Percentiles rank a stretch among this genome's conserved stretches.
Evolutionary conservation across 163 green algal species (phyloP).

Genomic region (Volvox carteri): DNA sequence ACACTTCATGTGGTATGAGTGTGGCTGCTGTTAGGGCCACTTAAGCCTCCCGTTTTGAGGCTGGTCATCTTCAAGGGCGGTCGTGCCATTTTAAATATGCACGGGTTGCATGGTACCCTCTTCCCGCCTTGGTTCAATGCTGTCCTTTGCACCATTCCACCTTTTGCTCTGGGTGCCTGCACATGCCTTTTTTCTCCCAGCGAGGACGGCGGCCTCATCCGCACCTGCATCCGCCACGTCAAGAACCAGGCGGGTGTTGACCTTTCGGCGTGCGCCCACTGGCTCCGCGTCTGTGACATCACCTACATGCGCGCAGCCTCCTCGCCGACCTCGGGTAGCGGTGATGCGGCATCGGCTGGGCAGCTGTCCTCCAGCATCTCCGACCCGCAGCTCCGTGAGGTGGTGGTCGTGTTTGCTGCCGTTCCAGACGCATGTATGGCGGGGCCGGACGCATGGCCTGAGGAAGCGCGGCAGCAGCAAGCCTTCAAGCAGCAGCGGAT

Average conservation of each 20-base stretch:
- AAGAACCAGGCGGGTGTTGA: constrained; percentile 73
- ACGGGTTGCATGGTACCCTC: no score
- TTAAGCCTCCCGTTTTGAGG: no score
- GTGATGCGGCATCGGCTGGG: constrained; percentile 22
- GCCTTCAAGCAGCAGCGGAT: constrained; percentile 58
- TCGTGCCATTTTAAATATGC: no score
- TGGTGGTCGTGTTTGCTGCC: constrained; percentile 73
- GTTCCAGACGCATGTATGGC: constrained; percentile 67
- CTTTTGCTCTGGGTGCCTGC: no score
- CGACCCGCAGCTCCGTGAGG: constrained; percentile 53
- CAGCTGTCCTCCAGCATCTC: background rate
- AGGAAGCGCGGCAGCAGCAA: constrained; percentile 66
- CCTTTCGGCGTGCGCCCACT: constrained; percentile 66
- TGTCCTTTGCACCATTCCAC: no score
- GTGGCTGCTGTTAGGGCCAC: no score
- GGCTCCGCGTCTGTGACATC: constrained; percentile 77
- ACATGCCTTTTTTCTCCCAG: no score
- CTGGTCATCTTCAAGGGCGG: no score
- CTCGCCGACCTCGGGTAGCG: background rate
- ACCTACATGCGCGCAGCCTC: constrained; percentile 64
- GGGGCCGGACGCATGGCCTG: constrained; percentile 62
- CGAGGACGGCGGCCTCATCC: constrained; percentile 68
- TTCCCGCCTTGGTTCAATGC: no score
- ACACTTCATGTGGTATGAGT: no score
- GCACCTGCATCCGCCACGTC: constrained; percentile 71